Evolutionary conservation across 768 basidiomycete species (phyloP).

Genomic region (Boletus eberwhitei): DNA sequence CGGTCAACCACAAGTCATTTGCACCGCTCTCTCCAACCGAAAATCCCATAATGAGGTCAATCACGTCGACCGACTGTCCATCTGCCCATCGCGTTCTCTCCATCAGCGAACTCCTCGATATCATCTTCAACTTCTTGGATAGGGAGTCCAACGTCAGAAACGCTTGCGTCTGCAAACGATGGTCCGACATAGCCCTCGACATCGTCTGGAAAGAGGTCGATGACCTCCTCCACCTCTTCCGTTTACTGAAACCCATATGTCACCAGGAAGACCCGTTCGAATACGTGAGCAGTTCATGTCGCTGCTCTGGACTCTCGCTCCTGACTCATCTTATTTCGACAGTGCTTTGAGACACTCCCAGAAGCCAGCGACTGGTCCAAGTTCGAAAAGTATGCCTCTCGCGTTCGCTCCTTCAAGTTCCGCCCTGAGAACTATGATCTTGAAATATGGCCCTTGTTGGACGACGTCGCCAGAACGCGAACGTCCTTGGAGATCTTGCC

Average conservation of each 20-base stretch:
- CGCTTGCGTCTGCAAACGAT: constrained; percentile 54
- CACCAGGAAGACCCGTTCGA: constrained; percentile 11
- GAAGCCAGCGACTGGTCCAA: constrained; percentile 51
- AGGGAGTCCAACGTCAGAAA: constrained; percentile 38
- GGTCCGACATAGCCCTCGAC: constrained; percentile 58
- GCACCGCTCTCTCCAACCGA: neutral
- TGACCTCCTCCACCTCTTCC: constrained; percentile 44
- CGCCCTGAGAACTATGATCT: constrained; percentile 10
- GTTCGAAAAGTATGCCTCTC: constrained; percentile 52
- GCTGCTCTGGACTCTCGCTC: neutral
- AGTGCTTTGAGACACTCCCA: constrained; percentile 43
- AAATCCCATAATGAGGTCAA: neutral
- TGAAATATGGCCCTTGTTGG: constrained; percentile 29
- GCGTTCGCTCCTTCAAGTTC: constrained; percentile 41
- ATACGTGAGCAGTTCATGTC: constrained; percentile 17
- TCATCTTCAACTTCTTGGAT: constrained; percentile 51
- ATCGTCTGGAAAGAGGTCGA: constrained; percentile 55
- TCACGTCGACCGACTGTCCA: neutral
- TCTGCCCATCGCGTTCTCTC: constrained; percentile 36
- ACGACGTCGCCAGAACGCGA: constrained; percentile 56
- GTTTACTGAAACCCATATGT: constrained; percentile 45
- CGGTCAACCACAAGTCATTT: neutral
- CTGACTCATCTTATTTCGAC: neutral
- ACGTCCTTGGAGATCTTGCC: constrained; percentile 53
- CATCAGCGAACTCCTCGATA: constrained; percentile 59